Base-by-base conservation (phyloP, 2,329 filamentous ascomycete species). In the Hortaea sp. region DNA sequence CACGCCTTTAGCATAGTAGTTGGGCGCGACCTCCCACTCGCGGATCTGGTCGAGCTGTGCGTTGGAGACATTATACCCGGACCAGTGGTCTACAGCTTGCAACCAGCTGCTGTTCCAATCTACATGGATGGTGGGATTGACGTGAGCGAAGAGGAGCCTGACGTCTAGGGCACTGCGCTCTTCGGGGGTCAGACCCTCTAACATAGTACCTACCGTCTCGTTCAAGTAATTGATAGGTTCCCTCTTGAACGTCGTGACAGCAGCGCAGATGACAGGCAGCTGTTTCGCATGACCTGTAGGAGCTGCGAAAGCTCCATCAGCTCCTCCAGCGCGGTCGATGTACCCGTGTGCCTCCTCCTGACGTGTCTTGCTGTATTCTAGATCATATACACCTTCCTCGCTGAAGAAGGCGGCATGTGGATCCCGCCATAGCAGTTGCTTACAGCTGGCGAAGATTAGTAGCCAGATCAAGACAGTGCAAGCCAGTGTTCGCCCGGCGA, bases 1-100 rank as follows among this genome's bases (percentile, higher is more conserved):
- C 3, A 66, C 58, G 3, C 60, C 59, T 43, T 66, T 66, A 39
- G 60, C 57, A 42, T 60, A 57, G 39, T 54, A 62, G 40, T 62
- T 59, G 20, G 52, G 46, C 5, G 51, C 46, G 37, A 46, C 42
- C 48, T 63, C 57, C 44, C 56, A 47, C n/a, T 53, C 43, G 35
- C 49, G 45, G n/a, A 66, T 39, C 34, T 54, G 47, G 6, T 51
- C 35, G 6, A 61, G 30, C 20, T 47, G 39, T 7, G 41, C 41
- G 5, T 35, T 27, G 9, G 44, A 42, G 27, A 53, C 43, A 32
- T 52, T 50, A 38, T 56, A 56, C 5, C 39, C 41, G 7, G 45
- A 38, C 40, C 46, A 42, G 34, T 49, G 45, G 12, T 53, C 47
- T 5, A 51, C 9, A 29, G 32, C 39, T 7, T 31, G 9, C 11